Evolutionary conservation across 768 basidiomycete species (phyloP).

Genomic region (Nidularia pulvinata): DNA sequence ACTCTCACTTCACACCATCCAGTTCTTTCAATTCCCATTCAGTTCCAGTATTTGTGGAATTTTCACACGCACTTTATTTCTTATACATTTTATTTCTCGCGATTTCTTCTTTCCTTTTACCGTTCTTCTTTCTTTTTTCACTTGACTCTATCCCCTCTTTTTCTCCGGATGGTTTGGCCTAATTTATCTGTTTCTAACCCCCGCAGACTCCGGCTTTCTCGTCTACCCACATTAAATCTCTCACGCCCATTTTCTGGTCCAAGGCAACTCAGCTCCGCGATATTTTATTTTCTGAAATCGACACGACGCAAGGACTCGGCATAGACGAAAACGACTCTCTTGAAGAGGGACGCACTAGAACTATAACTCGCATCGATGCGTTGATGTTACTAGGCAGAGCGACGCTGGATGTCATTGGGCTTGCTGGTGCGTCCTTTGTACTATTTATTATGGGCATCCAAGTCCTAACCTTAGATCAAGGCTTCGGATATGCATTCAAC

Average conservation of each 20-base stretch:
- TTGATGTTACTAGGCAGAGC: conserved; percentile 54
- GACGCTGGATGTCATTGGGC: conserved; percentile 68
- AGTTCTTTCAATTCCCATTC: too few species aligned
- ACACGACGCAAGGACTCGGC: too few species aligned
- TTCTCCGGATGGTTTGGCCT: too few species aligned
- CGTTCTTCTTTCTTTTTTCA: conserved; percentile 6
- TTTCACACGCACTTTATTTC: too few species aligned
- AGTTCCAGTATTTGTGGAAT: too few species aligned
- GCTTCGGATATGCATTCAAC: conserved; percentile 62
- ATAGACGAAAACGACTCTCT: conserved; percentile 3
- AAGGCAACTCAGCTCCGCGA: conserved; percentile 50
- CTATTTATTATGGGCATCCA: not conserved
- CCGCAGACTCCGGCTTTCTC: conserved; percentile 55
- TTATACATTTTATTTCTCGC: too few species aligned
- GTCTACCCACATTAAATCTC: conserved; percentile 41
- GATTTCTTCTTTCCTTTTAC: too few species aligned
- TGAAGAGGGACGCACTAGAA: not conserved
- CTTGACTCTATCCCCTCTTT: not conserved
- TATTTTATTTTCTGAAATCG: conserved; percentile 30
- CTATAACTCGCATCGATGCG: conserved; percentile 39
- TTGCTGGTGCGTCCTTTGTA: conserved; percentile 42
- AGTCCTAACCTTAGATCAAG: conserved; percentile 18
- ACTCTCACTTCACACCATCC: too few species aligned
- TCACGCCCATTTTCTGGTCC: conserved; percentile 57
- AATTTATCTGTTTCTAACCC: not conserved